Base-by-base conservation (phyloP, 768 basidiomycete species). In the Amanita polypyramis region DNA sequence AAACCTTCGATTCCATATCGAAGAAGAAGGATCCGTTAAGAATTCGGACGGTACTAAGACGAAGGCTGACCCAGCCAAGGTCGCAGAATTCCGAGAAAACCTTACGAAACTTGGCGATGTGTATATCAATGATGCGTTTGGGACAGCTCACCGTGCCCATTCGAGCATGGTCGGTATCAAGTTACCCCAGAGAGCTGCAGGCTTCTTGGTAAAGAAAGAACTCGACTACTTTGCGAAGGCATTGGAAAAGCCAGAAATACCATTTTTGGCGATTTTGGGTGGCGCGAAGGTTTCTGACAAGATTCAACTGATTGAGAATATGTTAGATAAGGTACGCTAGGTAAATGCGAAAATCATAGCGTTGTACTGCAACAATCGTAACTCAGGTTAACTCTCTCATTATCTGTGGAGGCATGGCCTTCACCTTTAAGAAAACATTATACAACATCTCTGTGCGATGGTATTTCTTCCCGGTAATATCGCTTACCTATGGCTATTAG, bases 261-360 rank as follows among this genome's bases (percentile, higher is more conserved):
- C 95, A 11, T 99, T 99, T 85, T 77, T 99, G 45, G 95, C 94
- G 43, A 99, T 98, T 61, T 82, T 98, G 48, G 95, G 95, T 57
- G 95, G 95, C 60, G 95, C 95, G 47, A 99, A 99, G 71, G 92
- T 99, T 39, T 95, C 92, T 14, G 95, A 99, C 70, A 99, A 99
- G 73, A 96, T 99, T 56, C 89, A 93, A 64, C 73, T 99, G 50
- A 99, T 99, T 63, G 94, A 99, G 58, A 96, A 96, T 74, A 86
- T 99, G 87, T 74, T 99, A 55, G 95, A 97, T 72, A 94, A 98
- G 79, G 91, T 85, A 54, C 17, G 66, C 50, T 17, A 10, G 5
- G 33, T n/a, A 4, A 45, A 25, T 52, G 15, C 43, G 34, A 43
- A 42, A 19, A 34, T 25, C 9, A n/a, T n/a, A 8, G 38, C 25